Evolutionary conservation across 768 basidiomycete genomes (phyloP).

Genomic region (Mycena haematopus): DNA sequence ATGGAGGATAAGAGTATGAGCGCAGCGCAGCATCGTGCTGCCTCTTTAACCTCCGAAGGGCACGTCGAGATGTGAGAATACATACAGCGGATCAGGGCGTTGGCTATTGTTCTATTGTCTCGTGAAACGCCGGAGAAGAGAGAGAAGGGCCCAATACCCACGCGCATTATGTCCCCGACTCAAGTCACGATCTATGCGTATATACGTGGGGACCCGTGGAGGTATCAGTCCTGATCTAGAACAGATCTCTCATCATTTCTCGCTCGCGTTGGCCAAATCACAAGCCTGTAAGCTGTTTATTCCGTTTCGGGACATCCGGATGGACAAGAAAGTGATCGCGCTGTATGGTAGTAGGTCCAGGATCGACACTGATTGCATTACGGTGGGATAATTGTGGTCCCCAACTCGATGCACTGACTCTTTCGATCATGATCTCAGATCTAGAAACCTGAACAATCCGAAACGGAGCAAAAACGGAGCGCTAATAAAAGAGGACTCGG

Average conservation of each 20-base stretch:
- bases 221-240: slow-evolving; percentile 8
- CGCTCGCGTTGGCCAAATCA: no score
- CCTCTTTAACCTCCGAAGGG: slow-evolving; percentile 25
- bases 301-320: no score
- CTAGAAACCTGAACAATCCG: no score
- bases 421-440: neutral
- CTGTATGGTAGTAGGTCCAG: slow-evolving; percentile 1
- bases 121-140: slow-evolving; percentile 22
- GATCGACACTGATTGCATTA: neutral
- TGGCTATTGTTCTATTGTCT: slow-evolving; percentile 35
- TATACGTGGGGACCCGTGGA: slow-evolving; percentile 6
- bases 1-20: slow-evolving; percentile 33
- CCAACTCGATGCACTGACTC: neutral
- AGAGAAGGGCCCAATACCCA: slow-evolving; percentile 17
- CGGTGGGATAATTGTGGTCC: neutral
- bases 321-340: neutral
- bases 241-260: no score
- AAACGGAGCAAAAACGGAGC: no score
- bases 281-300: no score
- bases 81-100: slow-evolving; percentile 21
- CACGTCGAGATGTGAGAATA: slow-evolving; percentile 26
- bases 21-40: slow-evolving; percentile 1
- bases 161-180: slow-evolving; percentile 18
- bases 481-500: no score
- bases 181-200: slow-evolving; percentile 18